Evolutionary conservation across 2,329 filamentous ascomycete genomes (phyloP), one percentile per base, ranked within the genome.

Genomic region (Aspergillus luchuensis): DNA sequence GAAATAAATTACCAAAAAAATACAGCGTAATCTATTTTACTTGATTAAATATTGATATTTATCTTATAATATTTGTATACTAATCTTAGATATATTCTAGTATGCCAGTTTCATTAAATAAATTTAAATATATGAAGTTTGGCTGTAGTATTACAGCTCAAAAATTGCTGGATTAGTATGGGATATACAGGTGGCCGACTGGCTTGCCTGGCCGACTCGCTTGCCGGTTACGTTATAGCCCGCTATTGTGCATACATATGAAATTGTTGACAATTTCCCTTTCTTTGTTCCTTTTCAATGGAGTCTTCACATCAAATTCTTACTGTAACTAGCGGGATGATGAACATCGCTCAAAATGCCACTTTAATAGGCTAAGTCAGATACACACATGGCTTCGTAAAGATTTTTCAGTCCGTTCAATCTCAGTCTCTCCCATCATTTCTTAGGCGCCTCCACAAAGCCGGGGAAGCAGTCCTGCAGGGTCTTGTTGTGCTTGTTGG

Each of bases 401-500:
- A 5, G 15, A 15, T 3, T 43, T 19, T 25, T 30, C 45, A 13
- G 6, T 49, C 23, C 10, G 8, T 49, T 15, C 45, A 13, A 36
- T 36, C 33, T 36, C 30, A 33, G 11, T 33, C 25, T 13, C 8
- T 8, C 13, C 15, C 19, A 21, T 49, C 25, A 61, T 60, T 60
- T 62, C 59, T 60, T 63, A 6, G 63, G 45, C 6, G 28, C 41
- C 36, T 63, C 61, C 5, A 63, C 63, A 30, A 58, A 65, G 36
- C 15, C 36, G 10, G 87, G 87, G 79, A 93, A 93, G 79, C 90
- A 92, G 45, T 91, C 89, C 54, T 82, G 74, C 28, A 91, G 80
- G 45, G 83, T 82, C 81, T 91, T 91, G 81, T 79, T 88, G 81
- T 93, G 90, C 82, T 91, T 92, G 79, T 91, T 91, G 65, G 78